These are phyloP conservation scores for Trametes sanguinea DNA, from an alignment of 768 basidiomycete genomes.

Conservation along the genomic window DNA sequence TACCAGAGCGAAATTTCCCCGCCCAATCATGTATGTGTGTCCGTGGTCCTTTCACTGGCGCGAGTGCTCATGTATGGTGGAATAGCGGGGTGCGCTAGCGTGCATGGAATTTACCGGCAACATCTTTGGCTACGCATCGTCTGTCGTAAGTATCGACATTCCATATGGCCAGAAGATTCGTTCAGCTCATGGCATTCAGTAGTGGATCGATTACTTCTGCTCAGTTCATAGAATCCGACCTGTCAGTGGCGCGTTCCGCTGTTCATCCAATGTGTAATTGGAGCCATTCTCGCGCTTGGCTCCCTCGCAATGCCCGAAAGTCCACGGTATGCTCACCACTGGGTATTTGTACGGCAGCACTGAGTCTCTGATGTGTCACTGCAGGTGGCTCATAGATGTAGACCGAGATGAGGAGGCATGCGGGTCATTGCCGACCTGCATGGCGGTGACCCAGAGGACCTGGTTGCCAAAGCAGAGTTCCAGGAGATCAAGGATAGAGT, in stretches of 20 bases:
- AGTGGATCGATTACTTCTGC: conserved; percentile 96
- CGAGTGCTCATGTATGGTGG: background rate
- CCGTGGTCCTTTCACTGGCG: background rate
- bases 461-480: conserved; percentile 78
- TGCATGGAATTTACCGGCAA: conserved; percentile 97
- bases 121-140: conserved; percentile 86
- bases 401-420: conserved; percentile 80
- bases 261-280: conserved; percentile 86
- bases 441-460: conserved; percentile 72
- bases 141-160: conserved; percentile 62
- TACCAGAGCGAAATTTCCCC: conserved; percentile 97
- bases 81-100: conserved; percentile 83
- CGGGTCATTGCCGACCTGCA: conserved; percentile 86
- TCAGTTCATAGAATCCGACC: conserved; percentile 83
- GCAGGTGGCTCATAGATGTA: conserved; percentile 87
- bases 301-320: conserved; percentile 88
- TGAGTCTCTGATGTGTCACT: background rate
- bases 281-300: conserved; percentile 74
- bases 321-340: conserved; percentile 58
- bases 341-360: background rate
- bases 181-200: background rate
- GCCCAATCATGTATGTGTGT: conserved; percentile 67
- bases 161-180: background rate
- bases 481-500: conserved; percentile 86
- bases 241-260: conserved; percentile 93